A percentile compares a stretch with the other conserved stretches of the same genome.
Conservation (phyloP, 2,329 filamentous ascomycete species). For the Didymella glomerata region DNA sequence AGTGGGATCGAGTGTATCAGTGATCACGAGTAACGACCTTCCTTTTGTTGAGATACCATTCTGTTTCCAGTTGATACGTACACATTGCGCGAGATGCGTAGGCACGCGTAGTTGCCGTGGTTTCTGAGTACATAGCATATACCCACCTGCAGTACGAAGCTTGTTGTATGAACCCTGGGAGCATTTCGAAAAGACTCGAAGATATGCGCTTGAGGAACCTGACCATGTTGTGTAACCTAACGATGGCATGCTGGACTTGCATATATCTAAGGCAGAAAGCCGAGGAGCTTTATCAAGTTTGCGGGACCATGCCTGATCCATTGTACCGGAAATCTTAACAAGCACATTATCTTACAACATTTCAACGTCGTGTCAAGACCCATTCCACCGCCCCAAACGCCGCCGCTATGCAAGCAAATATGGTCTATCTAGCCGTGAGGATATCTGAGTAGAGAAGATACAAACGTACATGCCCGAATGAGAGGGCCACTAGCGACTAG, state of each 20-base stretch:
- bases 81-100: background rate
- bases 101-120: background rate
- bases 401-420: constrained; percentile 34
- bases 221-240: no score
- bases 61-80: background rate
- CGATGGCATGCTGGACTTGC: no score
- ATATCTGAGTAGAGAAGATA: constrained; percentile 36
- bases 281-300: no score
- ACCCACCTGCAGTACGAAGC: background rate
- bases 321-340: no score
- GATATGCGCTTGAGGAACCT: no score
- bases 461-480: background rate
- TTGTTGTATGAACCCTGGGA: background rate
- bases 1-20: constrained; percentile 48
- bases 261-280: no score
- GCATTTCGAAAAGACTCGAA: no score
- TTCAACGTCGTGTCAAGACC: background rate
- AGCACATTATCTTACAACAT: constrained; percentile 7
- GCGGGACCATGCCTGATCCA: no score
- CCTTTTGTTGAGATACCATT: constrained; percentile 12
- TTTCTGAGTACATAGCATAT: constrained; percentile 4
- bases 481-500: constrained; percentile 14
- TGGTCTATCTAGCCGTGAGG: constrained; percentile 14
- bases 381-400: constrained; percentile 18
- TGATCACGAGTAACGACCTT: background rate